A percentile compares a stretch with the other conserved stretches of the same genome.
phyloP scores from a whole-genome alignment of 495 filamentous ascomycete genomes.

The Parmelia sp. region DNA sequence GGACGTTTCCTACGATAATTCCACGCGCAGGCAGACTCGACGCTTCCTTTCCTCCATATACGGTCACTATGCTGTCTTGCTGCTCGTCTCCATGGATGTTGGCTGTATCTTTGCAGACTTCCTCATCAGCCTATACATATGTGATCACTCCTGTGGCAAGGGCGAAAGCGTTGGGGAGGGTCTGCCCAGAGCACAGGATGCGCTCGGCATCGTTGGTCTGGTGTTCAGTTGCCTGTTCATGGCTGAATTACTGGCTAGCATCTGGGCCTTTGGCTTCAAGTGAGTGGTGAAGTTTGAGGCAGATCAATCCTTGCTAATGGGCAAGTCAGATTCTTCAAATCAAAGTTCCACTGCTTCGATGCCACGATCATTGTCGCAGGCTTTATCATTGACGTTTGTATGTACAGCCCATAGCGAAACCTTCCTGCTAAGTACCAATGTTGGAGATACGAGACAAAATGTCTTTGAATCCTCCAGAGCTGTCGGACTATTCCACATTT shows the following conservation, averaged over 20 bases:
- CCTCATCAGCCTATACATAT: conserved; percentile 54
- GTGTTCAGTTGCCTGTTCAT: conserved; percentile 57
- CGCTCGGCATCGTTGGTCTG: conserved; percentile 40
- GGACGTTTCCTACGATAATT: conserved; percentile 9
- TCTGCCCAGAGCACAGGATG: conserved; percentile 36
- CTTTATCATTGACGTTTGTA: conserved; percentile 50
- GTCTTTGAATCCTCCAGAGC: background rate
- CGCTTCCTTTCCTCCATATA: conserved; percentile 46
- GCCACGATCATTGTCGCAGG: conserved; percentile 53
- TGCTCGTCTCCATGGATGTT: conserved; percentile 52
- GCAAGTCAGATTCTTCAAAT: conserved; percentile 49
- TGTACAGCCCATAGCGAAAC: background rate
- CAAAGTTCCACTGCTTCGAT: conserved; percentile 59
- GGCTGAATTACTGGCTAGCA: conserved; percentile 47
- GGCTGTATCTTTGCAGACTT: conserved; percentile 56
- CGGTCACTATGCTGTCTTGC: conserved; percentile 53
- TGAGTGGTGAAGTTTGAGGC: conserved; percentile 30
- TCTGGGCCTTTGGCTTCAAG: conserved; percentile 52
- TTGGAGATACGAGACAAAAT: background rate
- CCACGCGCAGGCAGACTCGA: conserved; percentile 23
- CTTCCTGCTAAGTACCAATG: background rate
- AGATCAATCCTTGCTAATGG: background rate
- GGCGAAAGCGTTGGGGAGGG: conserved; percentile 30
- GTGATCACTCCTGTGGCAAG: conserved; percentile 40
- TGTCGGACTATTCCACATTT: background rate